Base-by-base conservation (phyloP, 768 basidiomycete genomes). In the Dioszegia hungarica region DNA sequence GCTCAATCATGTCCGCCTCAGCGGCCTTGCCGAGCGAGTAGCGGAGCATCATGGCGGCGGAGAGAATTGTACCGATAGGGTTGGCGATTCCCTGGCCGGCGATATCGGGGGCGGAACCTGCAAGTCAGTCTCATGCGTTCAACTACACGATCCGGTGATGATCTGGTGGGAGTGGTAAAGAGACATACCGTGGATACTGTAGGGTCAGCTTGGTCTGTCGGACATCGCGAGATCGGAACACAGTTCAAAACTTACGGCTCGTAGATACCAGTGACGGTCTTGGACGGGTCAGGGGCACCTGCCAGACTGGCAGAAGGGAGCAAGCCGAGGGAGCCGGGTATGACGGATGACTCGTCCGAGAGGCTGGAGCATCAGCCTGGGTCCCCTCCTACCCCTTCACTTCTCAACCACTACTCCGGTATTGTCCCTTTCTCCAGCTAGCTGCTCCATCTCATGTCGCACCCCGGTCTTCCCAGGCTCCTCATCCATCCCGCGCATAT, bases 231-330 rank as follows among this genome's bases (percentile, higher is more conserved):
- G 22, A 20, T 2, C 47, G 33, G 44, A 33, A 4, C 2, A 27
- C 12, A 22, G 52, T 15, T 2, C 12, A 8, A 19, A 11, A 59
- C 65, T 51, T 44, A 67, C 66, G 95, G 95, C 78, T 99, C 95
- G 80, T 99, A 99, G 39, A 99, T 79, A 38, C 95, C 95, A 17
- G 83, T 77, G 1, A 88, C 84, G 72, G 87, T 88, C 75, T 86
- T 87, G 59, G 82, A 79, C 25, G 83, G 78, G 83, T 86, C 61
- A 1, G 85, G 92, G 22, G 90, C 89, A 41, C 90, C 92, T 1
- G 93, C 89, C 9, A 99, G 84, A 14, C 93, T 97, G 28, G 95
- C 95, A 12, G 95, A 98, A 14, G 95, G 94, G 14, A 98, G 81
- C 20, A 99, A 82, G 48, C 95, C 95, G 10, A 99, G 85, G 27